phyloP scores from a whole-genome alignment of 306 rosid species.

The Cajanus cajan region DNA sequence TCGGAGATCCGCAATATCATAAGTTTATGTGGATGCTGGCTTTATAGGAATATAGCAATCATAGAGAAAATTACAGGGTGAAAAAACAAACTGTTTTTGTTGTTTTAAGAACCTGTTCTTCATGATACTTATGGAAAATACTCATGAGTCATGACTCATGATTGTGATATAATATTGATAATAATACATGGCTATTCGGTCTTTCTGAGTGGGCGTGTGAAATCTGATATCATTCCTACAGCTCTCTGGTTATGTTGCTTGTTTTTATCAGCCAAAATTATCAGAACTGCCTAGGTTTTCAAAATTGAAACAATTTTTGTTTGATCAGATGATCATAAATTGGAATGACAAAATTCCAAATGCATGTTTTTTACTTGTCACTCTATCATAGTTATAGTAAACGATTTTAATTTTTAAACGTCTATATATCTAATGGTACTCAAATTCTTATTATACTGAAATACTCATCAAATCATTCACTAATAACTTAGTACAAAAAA shows the following conservation, averaged over 20 bases:
- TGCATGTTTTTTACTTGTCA: background rate
- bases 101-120: background rate
- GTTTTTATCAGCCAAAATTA: background rate
- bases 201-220: background rate
- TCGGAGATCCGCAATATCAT: background rate
- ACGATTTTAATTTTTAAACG: background rate
- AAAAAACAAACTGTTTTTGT: background rate
- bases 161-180: background rate
- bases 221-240: background rate
- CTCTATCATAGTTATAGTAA: background rate
- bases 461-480: background rate
- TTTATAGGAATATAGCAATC: conserved; percentile 17
- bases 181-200: background rate
- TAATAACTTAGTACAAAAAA: background rate
- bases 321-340: background rate
- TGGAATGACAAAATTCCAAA: background rate
- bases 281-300: background rate
- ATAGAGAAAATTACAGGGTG: conserved; percentile 5
- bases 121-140: background rate
- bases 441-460: background rate
- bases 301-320: background rate
- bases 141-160: background rate
- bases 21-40: conserved; percentile 2
- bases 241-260: background rate
- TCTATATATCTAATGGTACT: background rate